A percentile compares a stretch with the other conserved stretches of the same genome.
Conservation (phyloP, 2,329 filamentous ascomycete species). For the Fusarium drepaniforme region DNA sequence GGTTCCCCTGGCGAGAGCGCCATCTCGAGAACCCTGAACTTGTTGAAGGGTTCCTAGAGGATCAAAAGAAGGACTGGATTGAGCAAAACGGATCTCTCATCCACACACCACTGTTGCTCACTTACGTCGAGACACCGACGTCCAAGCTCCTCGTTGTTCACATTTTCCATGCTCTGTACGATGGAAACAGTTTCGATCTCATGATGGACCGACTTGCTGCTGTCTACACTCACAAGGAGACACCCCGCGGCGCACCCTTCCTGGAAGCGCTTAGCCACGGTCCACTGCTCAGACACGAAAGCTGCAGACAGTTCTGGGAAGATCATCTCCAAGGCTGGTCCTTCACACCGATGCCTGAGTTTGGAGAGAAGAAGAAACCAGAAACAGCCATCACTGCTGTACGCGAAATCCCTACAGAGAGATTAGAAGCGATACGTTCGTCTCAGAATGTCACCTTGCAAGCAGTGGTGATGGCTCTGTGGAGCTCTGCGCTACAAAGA, state of each 20-base stretch:
- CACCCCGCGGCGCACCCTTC: conserved; percentile 65
- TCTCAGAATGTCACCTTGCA: conserved; percentile 81
- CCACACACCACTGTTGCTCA: conserved; percentile 33
- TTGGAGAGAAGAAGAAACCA: conserved; percentile 12
- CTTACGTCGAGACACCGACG: conserved; percentile 60
- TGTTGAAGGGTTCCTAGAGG: conserved; percentile 49
- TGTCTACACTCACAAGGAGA: conserved; percentile 33
- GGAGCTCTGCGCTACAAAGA: conserved; percentile 72
- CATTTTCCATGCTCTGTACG: conserved; percentile 90
- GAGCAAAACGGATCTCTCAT: conserved; percentile 55
- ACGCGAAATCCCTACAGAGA: conserved; percentile 51
- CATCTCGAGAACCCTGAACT: conserved; percentile 43
- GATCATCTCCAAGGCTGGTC: conserved; percentile 60
- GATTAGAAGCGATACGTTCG: conserved; percentile 66
- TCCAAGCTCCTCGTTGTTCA: conserved; percentile 67
- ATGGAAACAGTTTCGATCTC: conserved; percentile 81
- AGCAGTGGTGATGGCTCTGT: conserved; percentile 80
- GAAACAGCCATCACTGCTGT: conserved; percentile 6
- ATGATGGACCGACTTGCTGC: conserved; percentile 69
- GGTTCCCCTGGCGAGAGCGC: conserved; percentile 59
- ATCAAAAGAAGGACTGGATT: conserved; percentile 65
- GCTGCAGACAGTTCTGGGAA: conserved; percentile 74
- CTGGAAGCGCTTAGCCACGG: conserved; percentile 76
- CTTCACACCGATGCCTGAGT: conserved; percentile 19
- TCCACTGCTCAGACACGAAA: conserved; percentile 65